Base-by-base conservation (phyloP, 345 rosid genomes). In the Physaria fendleri region DNA sequence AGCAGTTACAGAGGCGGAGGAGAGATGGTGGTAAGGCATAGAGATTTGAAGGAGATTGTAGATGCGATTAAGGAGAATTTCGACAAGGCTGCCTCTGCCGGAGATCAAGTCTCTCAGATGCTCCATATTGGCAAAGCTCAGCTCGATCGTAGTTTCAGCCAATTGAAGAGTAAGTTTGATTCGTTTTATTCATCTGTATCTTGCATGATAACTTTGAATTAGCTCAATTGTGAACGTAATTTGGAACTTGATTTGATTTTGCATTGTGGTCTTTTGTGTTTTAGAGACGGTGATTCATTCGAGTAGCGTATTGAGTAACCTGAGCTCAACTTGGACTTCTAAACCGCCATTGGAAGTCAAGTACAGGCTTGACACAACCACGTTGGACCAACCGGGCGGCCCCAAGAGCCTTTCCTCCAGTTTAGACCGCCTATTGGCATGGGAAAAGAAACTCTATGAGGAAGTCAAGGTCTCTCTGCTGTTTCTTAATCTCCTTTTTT, bases 211-310 rank as follows among this genome's bases (percentile, higher is more conserved):
- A n/a, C 8, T 62, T 49, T n/a, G 39, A 48, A 62, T 30, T 21
- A 10, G 45, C 18, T 16, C 2, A 25, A 21, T 39, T 41, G 18
- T 50, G 9, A 8, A 64, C 2, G 43, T 8, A 6, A 29, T 52
- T 54, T 35, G 22, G 1, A 43, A 40, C 5, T 22, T 50, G 46
- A 15, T 16, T 25, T 43, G 6, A 20, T 16, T 25, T 53, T 29
- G 17, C 11, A 30, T n/a, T 54, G 25, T 17, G n/a, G 30, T n/a
- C 3, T 39, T 12, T 23, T 52, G 65, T 55, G 65, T 42, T 50
- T 38, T 84, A 93, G 97, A 79, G 71, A 93, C 99, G 2, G 97
- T 93, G 61, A 89, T 89, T 76, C 99, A 93, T 76, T 93, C 99
- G 13, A 87, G 79, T 46, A 85, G 96, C 56, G 71, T 93, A 62